Base-by-base conservation (phyloP, 78 protist genomes). In the slime mould (Dictyostelium discoideum) region DNA sequence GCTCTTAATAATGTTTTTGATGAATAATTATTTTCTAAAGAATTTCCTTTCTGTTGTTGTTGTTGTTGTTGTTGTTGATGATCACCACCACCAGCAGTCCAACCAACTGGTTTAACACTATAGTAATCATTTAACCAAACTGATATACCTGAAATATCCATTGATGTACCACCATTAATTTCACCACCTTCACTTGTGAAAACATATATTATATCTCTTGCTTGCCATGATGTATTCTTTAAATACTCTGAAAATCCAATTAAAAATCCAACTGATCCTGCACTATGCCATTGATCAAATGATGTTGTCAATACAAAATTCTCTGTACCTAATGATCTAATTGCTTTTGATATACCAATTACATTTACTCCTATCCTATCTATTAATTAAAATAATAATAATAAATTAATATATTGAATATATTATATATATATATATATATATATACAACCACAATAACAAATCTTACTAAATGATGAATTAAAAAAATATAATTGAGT, bases 221-320 rank as follows among this genome's bases (percentile, higher is more conserved):
- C 87, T 54, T 82, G 87, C 95, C 95, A 90, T 11, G 76, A 22
- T 1, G 87, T 82, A 13, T 65, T 32, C 60, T 82, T 44, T 29
- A 90, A 14, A 82, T 48, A 90, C 77, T 82, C 57, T 39, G 86
- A 26, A 72, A 90, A 90, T 82, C 84, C 87, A 24, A 90, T 20
- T 48, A 90, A n/a, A 72, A 90, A 90, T 14, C 89, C 95, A 11
- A 90, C 88, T 32, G 85, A 11, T 10, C 95, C 95, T 22, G 42
- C 78, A n/a, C 95, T 90, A 16, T 90, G 87, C 89, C 88, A 82
- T 72, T 90, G 95, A 50, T 90, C 95, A 50, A 72, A 90, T 20
- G 95, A 22, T 24, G 95, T 90, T 20, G 95, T 83, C 37, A 90
- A 29, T 4, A 90, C 95, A 82, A 90, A 90, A 73, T 77, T 24